Evolutionary conservation across 2,329 filamentous ascomycete species (phyloP), one percentile per base, ranked within the genome.

Genomic region (Aureobasidium leucospermi): DNA sequence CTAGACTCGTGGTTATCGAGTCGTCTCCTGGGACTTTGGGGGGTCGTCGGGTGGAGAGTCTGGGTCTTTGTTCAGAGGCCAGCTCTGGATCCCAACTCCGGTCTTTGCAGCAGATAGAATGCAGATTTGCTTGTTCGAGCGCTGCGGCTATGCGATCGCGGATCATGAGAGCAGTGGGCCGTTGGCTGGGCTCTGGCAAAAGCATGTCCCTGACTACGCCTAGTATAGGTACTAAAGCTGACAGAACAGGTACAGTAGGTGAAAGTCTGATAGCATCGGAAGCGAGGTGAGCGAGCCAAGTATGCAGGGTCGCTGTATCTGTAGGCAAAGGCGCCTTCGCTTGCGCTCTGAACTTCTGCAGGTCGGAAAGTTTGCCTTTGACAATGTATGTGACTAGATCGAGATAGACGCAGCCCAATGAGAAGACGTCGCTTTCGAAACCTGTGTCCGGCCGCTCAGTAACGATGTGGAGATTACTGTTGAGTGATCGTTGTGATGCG

Each of bases 361-460:
- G 90, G 29, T 85, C 81, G 52, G 82, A 80, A 1, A 82, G 79
- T 57, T 85, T 83, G 64, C 85, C 85, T 69, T 89, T 88, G 61
- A 90, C 72, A 60, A 88, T 75, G 67, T 88, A 85, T 23, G 84
- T 85, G 19, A 90, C 68, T 32, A 91, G 79, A 63, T 92, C 88
- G 15, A 90, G 76, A 62, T 87, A 87, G 55, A 90, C 79, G 69
- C 87, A 88, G 9, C 84, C 88, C 1, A 90, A 76, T 3, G 86
- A 88, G 72, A 88, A 92, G 19, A 91, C 76, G 68, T 91, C 88
- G 46, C 85, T 83, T 62, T 73, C 66, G 75, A 78, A 61, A 69
- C 64, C 65, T 9, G 58, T 63, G 11, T 42, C n/a, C 9, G n/a
- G 15, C 15, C 16, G 19, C 15, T 19, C 48, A 19, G 42, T 23